phyloP scores from a whole-genome alignment of 192 early-diverging fungal genomes.

The Glomus cerebriforme region DNA sequence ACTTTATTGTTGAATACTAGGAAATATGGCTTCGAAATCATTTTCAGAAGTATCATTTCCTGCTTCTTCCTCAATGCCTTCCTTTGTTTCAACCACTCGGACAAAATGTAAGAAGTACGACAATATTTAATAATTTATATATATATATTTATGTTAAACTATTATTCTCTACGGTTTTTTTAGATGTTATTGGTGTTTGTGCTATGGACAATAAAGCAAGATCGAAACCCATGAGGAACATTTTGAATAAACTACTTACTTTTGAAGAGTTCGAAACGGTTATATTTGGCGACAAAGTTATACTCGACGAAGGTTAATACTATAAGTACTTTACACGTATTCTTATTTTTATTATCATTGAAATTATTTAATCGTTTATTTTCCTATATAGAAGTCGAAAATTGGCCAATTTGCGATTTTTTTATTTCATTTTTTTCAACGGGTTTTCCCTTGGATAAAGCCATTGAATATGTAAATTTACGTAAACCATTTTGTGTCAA shows the following conservation, averaged over 20 bases:
- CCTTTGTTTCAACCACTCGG: not conserved
- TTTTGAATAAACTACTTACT: conserved; percentile 71
- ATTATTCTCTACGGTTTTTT: not conserved
- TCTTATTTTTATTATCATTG: no score
- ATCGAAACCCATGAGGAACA: conserved; percentile 95
- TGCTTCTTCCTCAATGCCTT: not conserved
- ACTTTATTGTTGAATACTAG: not conserved
- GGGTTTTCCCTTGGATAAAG: conserved; percentile 93
- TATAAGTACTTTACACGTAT: no score
- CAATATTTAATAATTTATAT: not conserved
- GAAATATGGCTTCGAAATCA: not conserved
- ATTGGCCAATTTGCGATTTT: conserved; percentile 95
- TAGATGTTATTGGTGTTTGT: conserved; percentile 80
- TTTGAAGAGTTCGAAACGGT: conserved; percentile 76
- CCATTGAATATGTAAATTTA: conserved; percentile 83
- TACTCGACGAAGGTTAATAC: conserved; percentile 83
- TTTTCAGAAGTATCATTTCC: not conserved
- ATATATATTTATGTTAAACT: not conserved
- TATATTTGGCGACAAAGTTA: conserved; percentile 96
- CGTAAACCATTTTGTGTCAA: conserved; percentile 89
- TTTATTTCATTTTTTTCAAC: conserved; percentile 95
- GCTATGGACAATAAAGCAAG: conserved; percentile 94
- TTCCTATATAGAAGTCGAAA: conserved; percentile 60
- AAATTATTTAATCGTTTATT: no score
- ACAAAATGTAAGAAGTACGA: not conserved